Percentiles rank a stretch among this genome's conserved stretches.
phyloP scores from a whole-genome alignment of 2,329 filamentous ascomycete genomes.

The Sporothrix euskadiensis region DNA sequence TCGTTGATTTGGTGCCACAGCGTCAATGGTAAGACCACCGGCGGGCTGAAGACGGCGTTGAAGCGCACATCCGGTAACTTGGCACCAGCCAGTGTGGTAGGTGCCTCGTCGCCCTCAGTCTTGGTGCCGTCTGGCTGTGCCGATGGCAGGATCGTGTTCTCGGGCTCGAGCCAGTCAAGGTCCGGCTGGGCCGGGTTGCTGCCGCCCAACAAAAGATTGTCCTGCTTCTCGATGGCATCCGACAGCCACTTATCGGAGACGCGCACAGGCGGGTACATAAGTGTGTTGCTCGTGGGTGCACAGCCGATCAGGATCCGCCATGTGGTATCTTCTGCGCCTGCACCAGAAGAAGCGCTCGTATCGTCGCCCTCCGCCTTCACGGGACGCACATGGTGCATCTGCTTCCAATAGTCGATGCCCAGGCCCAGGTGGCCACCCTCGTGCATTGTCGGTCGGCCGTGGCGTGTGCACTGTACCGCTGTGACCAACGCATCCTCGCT shows the following conservation, averaged over 20 bases:
- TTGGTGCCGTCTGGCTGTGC: conserved; percentile 25
- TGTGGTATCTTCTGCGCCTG: conserved; percentile 46
- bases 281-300: conserved; percentile 47
- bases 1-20: conserved; percentile 64
- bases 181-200: conserved; percentile 39
- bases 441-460: conserved; percentile 72
- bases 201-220: conserved; percentile 44
- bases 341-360: background rate
- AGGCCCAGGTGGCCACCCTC: conserved; percentile 66
- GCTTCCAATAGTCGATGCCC: conserved; percentile 76
- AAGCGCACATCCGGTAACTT: conserved; percentile 73
- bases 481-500: conserved; percentile 53
- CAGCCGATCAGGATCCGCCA: conserved; percentile 72
- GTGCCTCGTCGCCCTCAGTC: conserved; percentile 29
- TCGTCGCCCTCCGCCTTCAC: conserved; percentile 31
- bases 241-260: conserved; percentile 75
- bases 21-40: conserved; percentile 66
- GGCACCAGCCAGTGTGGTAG: conserved; percentile 45
- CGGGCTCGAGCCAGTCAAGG: conserved; percentile 73
- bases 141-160: conserved; percentile 45
- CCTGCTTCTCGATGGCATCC: conserved; percentile 61
- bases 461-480: conserved; percentile 67
- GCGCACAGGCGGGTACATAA: conserved; percentile 60
- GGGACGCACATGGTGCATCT: conserved; percentile 52
- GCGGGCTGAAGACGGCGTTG: conserved; percentile 71